Evolutionary conservation across 805 yeast species (phyloP), one percentile per base, ranked within the genome.

Genomic region (Metschnikowia santaceciliae): DNA sequence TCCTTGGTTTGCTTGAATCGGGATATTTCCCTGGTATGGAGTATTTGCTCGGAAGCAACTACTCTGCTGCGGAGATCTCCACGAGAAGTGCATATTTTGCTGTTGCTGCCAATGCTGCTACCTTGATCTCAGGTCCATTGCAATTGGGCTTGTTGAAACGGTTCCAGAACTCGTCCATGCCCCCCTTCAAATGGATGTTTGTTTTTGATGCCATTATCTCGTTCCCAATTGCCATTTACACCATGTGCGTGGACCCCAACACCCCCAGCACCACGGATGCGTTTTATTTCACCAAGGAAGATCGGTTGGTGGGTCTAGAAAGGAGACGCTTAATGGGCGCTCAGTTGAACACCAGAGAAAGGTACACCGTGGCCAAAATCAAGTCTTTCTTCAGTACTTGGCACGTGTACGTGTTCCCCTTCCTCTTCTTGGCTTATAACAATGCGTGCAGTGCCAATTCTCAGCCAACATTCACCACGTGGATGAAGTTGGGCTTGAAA

Each of bases 21-120:
- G 81, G 81, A 0, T 77, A 71, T 56, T 78, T 77, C 61, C 86
- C 90, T 4, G 82, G 81, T 19, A 72, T 81, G 50, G 86, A 83
- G 57, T 82, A 79, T 56, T 65, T 81, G 42, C 59, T 68, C 7
- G 72, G 72, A n/a, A 61, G 66, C n/a, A 62, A 64, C 49, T 66
- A 66, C 47, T 52, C 62, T 6, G 58, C 62, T 2, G 48, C 53
- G 54, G 72, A 68, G 44, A 51, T 68, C 37, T 55, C 67, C 14
- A 64, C 62, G 38, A 47, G 74, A 42, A 61, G 70, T 6, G 58
- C 71, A 3, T 64, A 56, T 46, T 67, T 69, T 54, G 68, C 72
- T 0, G 57, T 64, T 11, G 62, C 71, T 3, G 62, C 65, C 10
- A 57, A 54, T 36, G 65, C 61, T 4, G 68, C 71, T 4, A 53